Evolutionary conservation across 495 filamentous ascomycete genomes (phyloP).

Genomic region (Jackrogersella multiformis): DNA sequence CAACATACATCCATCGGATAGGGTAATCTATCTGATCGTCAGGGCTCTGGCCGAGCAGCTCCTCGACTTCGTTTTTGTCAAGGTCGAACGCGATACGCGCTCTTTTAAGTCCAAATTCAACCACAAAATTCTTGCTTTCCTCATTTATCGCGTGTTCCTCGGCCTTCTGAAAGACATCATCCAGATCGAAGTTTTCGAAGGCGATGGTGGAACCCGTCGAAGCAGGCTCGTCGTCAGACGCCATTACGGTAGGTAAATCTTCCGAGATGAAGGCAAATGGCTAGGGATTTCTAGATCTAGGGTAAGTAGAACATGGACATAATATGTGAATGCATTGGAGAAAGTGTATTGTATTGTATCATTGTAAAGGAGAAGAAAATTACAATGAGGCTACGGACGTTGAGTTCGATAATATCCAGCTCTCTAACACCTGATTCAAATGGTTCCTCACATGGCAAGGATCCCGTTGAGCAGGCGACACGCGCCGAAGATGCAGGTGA

Average conservation of each 20-base stretch:
- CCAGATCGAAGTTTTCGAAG: slow-evolving; percentile 67
- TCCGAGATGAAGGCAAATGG: slow-evolving; percentile 2
- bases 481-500: slow-evolving; percentile 36
- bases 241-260: slow-evolving; percentile 10
- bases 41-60: slow-evolving; percentile 44
- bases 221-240: slow-evolving; percentile 13
- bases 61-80: slow-evolving; percentile 52
- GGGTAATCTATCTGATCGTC: slow-evolving; percentile 36
- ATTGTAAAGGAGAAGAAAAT: slow-evolving; percentile 2
- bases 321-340: background rate
- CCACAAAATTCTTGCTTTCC: slow-evolving; percentile 68
- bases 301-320: background rate
- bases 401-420: slow-evolving; percentile 4
- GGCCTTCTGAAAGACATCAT: slow-evolving; percentile 54
- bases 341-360: background rate
- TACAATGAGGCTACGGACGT: background rate
- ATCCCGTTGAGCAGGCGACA: slow-evolving; percentile 40
- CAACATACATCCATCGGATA: slow-evolving; percentile 73
- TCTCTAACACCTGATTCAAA: slow-evolving; percentile 18
- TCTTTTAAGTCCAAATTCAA: slow-evolving; percentile 73
- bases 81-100: slow-evolving; percentile 72
- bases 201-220: slow-evolving; percentile 25
- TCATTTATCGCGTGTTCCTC: slow-evolving; percentile 49
- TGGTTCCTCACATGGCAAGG: slow-evolving; percentile 14
- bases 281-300: background rate